Conservation (phyloP, 2,329 filamentous ascomycete species). For the Cercospora nicotianae region DNA sequence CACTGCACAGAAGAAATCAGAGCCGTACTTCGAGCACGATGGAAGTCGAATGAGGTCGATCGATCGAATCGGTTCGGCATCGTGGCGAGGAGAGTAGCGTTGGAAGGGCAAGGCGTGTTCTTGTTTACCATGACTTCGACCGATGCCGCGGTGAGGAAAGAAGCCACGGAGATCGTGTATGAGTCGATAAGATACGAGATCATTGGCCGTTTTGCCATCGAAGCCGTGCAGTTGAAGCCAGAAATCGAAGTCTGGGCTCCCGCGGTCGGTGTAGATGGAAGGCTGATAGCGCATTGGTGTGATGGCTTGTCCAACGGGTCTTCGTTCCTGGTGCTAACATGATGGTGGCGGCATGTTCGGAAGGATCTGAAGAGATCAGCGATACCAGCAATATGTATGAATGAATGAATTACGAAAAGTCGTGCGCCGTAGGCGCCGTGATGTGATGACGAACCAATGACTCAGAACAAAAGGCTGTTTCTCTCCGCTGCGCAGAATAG, state of each 20-base stretch:
- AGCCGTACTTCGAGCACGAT: background rate
- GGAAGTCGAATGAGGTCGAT: constrained; percentile 6
- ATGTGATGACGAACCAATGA: background rate
- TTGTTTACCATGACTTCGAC: constrained; percentile 13
- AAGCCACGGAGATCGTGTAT: background rate
- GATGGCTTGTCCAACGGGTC: background rate
- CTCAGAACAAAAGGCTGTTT: background rate
- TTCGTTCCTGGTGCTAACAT: constrained; percentile 5
- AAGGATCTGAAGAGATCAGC: background rate
- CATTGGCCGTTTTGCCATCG: constrained; percentile 10
- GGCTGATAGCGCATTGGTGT: constrained; percentile 4
- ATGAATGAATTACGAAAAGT: constrained; percentile 5
- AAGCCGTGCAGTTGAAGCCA: constrained; percentile 14
- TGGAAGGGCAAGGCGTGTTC: background rate
- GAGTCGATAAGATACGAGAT: constrained; percentile 6
- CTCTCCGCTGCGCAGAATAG: background rate
- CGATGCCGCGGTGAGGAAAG: constrained; percentile 9
- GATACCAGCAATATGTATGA: background rate
- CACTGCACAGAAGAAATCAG: constrained; percentile 11
- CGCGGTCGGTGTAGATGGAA: background rate
- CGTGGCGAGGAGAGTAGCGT: background rate
- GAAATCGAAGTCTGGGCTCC: constrained; percentile 9
- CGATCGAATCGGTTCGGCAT: constrained; percentile 12
- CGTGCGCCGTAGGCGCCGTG: background rate
- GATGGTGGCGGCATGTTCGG: background rate